A percentile compares a stretch with the other conserved stretches of the same genome.
These are phyloP conservation scores for Delitschia confertaspora DNA, from an alignment of 495 filamentous ascomycete genomes.

Conservation along the genomic window DNA sequence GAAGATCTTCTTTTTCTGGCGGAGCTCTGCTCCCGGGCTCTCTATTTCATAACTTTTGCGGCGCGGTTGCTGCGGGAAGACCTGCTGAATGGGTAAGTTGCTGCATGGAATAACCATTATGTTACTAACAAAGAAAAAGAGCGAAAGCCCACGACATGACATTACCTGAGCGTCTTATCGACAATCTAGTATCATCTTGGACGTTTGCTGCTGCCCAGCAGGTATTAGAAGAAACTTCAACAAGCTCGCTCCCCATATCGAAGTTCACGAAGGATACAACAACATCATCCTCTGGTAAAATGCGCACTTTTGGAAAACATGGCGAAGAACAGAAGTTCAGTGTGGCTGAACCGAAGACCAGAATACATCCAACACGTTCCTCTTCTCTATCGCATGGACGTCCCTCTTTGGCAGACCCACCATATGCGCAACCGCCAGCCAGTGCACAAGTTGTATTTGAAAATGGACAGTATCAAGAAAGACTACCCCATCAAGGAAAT, in stretches of 20 bases:
- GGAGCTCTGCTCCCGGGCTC: constrained; percentile 67
- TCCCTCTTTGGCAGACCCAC: constrained; percentile 16
- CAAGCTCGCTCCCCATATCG: constrained; percentile 39
- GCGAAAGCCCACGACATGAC: constrained; percentile 13
- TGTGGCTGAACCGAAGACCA: constrained; percentile 48
- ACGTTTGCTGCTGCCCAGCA: constrained; percentile 70
- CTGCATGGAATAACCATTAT: not conserved
- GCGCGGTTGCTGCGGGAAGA: constrained; percentile 72
- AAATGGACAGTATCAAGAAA: constrained; percentile 24
- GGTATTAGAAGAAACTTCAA: constrained; percentile 66
- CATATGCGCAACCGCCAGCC: constrained; percentile 20
- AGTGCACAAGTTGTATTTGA: constrained; percentile 24
- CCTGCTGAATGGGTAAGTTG: constrained; percentile 40
- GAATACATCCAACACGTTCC: constrained; percentile 51
- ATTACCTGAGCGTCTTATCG: constrained; percentile 46
- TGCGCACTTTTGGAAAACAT: constrained; percentile 39
- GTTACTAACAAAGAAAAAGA: constrained; percentile 7
- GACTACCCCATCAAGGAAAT: constrained; percentile 16
- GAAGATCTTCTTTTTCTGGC: constrained; percentile 70
- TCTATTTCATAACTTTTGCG: constrained; percentile 71
- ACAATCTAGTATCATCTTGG: constrained; percentile 79
- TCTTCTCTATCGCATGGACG: constrained; percentile 40
- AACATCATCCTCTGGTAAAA: constrained; percentile 35
- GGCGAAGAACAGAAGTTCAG: constrained; percentile 37
- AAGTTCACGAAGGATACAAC: constrained; percentile 36